Conservation (phyloP, 768 basidiomycete species). For the Boletus pseudopeckii region DNA sequence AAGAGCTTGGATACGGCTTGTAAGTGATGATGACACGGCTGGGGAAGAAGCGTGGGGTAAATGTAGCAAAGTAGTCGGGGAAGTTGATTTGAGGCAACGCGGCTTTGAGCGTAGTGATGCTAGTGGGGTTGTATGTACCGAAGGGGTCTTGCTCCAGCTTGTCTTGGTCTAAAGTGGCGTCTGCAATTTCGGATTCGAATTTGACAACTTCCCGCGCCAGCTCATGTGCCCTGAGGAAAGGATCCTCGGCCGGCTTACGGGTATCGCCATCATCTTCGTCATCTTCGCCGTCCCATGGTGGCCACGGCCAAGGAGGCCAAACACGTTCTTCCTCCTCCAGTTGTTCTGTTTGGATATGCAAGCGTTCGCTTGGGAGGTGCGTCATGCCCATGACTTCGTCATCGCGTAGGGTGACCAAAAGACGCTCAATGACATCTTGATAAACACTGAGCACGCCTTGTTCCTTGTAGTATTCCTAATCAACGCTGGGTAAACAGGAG, state of each 20-base stretch:
- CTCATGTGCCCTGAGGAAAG: conserved; percentile 48
- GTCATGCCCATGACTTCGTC: conserved; percentile 26
- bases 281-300: conserved; percentile 74
- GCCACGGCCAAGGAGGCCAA: conserved; percentile 85
- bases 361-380: conserved; percentile 6
- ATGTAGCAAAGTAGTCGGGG: conserved; percentile 80
- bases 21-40: conserved; percentile 76
- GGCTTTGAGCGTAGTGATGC: conserved; percentile 63
- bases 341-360: conserved; percentile 39
- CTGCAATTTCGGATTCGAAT: conserved; percentile 76
- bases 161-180: conserved; percentile 79
- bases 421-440: conserved; percentile 58
- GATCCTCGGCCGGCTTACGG: conserved; percentile 32
- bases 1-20: conserved; percentile 66
- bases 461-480: conserved; percentile 88
- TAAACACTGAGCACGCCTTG: conserved; percentile 67
- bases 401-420: conserved; percentile 60
- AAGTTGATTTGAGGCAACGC: conserved; percentile 77
- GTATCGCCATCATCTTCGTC: conserved; percentile 44
- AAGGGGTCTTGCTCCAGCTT: conserved; percentile 76
- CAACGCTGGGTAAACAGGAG: not conserved
- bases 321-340: conserved; percentile 34
- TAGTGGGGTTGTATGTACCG: conserved; percentile 82
- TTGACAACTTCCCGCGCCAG: conserved; percentile 69
- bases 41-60: conserved; percentile 75